Conservation (phyloP, 345 rosid genomes). For the Moringa oleifera region DNA sequence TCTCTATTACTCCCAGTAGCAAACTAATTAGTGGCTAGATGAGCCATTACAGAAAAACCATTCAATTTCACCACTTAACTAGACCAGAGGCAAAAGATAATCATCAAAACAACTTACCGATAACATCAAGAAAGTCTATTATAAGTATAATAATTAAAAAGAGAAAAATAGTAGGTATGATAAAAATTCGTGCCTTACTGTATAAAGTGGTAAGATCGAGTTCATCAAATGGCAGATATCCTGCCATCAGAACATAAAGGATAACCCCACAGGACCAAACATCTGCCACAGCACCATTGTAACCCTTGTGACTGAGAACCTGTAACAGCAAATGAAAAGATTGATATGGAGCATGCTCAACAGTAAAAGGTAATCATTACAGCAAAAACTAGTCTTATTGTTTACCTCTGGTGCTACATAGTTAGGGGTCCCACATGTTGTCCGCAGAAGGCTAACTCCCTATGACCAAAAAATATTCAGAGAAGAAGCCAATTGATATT, state of each 20-base stretch:
- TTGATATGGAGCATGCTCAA: slow-evolving; percentile 7
- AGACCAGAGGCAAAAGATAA: background rate
- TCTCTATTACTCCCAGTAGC: background rate
- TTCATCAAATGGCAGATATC: slow-evolving; percentile 97
- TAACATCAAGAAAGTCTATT: slow-evolving; percentile 7
- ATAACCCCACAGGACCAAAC: slow-evolving; percentile 97
- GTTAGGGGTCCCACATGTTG: slow-evolving; percentile 97
- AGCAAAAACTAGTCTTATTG: background rate
- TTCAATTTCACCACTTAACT: background rate
- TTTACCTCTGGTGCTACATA: slow-evolving; percentile 98
- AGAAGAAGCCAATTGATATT: background rate
- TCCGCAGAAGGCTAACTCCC: slow-evolving; percentile 84
- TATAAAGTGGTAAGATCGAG: slow-evolving; percentile 91
- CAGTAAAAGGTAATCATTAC: background rate
- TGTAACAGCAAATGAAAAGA: slow-evolving; percentile 22
- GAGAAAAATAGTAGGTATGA: slow-evolving; percentile 9
- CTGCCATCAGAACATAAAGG: slow-evolving; percentile 93
- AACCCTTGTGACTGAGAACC: slow-evolving; percentile 98
- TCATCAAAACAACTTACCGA: background rate
- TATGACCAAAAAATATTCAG: slow-evolving; percentile 6
- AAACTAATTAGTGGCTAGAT: background rate
- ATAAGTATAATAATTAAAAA: slow-evolving; percentile 4
- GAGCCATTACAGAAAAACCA: background rate
- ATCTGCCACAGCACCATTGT: slow-evolving; percentile 91
- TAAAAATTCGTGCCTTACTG: slow-evolving; percentile 66